Conservation (phyloP, 352 stramenopile genomes). For the Plasmopara halstedii region DNA sequence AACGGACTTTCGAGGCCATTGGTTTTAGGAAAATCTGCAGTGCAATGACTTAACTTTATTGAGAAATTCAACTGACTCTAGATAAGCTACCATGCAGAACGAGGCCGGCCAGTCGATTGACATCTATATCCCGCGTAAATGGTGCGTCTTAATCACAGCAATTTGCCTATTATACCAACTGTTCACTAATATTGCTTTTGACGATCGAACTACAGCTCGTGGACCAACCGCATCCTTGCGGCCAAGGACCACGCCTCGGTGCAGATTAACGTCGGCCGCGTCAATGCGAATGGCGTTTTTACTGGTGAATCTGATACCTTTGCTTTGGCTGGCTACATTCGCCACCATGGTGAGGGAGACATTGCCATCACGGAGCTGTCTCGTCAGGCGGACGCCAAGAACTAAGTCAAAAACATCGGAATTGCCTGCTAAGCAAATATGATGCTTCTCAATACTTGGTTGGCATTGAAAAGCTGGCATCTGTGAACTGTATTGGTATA, state of each 20-base stretch:
- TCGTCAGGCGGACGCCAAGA: slow-evolving; percentile 72
- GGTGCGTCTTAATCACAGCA: slow-evolving; percentile 37
- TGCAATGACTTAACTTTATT: slow-evolving; percentile 21
- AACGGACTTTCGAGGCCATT: slow-evolving; percentile 82
- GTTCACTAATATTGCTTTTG: neutral
- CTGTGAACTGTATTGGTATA: neutral
- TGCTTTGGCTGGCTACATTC: slow-evolving; percentile 95
- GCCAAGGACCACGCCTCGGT: slow-evolving; percentile 97
- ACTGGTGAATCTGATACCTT: slow-evolving; percentile 94
- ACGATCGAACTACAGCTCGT: slow-evolving; percentile 72
- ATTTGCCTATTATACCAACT: neutral
- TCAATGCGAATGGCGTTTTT: slow-evolving; percentile 95
- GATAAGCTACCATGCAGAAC: slow-evolving; percentile 94
- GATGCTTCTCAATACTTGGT: slow-evolving; percentile 13
- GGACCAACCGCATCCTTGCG: slow-evolving; percentile 97
- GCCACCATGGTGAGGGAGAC: slow-evolving; percentile 93
- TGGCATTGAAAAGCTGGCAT: slow-evolving; percentile 2
- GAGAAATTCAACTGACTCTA: slow-evolving; percentile 58
- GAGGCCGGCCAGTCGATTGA: slow-evolving; percentile 95
- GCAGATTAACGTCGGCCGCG: slow-evolving; percentile 97
- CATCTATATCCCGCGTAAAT: slow-evolving; percentile 98
- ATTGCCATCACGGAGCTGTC: slow-evolving; percentile 87
- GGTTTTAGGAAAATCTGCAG: slow-evolving; percentile 28
- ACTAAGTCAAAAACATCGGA: slow-evolving; percentile 30
- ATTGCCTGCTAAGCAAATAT: slow-evolving; percentile 1